Percentiles rank a stretch among this genome's conserved stretches.
Evolutionary conservation across 2,329 filamentous ascomycete species (phyloP).

Genomic region (Cladorrhinum sp.): DNA sequence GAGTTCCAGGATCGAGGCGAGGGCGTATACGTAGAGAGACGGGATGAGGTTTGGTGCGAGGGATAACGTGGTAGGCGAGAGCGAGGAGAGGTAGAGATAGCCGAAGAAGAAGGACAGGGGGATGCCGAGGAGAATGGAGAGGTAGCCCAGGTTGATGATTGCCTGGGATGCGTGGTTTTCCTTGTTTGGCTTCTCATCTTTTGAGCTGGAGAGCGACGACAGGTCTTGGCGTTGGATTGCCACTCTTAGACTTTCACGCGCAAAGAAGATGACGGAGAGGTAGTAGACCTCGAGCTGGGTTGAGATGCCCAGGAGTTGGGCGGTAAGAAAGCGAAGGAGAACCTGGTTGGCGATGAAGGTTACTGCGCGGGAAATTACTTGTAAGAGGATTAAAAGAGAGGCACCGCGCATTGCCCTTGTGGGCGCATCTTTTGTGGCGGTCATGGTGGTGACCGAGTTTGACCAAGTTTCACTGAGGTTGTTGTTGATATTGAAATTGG

Average conservation of each 20-base stretch:
- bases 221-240: conserved; percentile 74
- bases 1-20: conserved; percentile 68
- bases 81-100: conserved; percentile 61
- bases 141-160: conserved; percentile 83
- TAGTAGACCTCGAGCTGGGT: conserved; percentile 92
- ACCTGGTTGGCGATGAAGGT: conserved; percentile 93
- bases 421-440: neutral
- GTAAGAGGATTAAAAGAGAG: conserved; percentile 81
- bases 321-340: conserved; percentile 82
- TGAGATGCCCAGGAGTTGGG: conserved; percentile 77
- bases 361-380: conserved; percentile 79
- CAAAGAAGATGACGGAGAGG: conserved; percentile 90
- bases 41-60: conserved; percentile 61
- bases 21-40: conserved; percentile 53
- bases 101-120: conserved; percentile 63
- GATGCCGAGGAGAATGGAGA: conserved; percentile 68
- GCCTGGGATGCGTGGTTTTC: conserved; percentile 55
- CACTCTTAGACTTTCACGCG: conserved; percentile 86
- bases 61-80: conserved; percentile 44
- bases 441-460: neutral
- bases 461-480: too few relatives aligned
- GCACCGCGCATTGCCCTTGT: conserved; percentile 61
- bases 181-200: conserved; percentile 9
- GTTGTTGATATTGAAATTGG: neutral
- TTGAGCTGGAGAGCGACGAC: conserved; percentile 28